Conservation (phyloP, 2,329 filamentous ascomycete species). For the Pezizomycotina sp. region DNA sequence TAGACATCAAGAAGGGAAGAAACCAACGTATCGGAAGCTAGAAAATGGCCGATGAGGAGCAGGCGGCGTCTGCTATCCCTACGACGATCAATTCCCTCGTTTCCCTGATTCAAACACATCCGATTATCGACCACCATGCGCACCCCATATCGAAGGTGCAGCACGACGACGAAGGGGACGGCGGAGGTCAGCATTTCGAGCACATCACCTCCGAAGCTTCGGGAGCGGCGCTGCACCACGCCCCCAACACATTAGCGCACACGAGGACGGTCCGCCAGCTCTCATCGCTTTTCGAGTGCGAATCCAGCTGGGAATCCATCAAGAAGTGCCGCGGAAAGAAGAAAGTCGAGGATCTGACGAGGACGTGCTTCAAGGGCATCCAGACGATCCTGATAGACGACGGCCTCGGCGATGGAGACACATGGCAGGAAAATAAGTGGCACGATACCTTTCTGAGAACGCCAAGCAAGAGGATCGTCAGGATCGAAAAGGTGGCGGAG, state of each 20-base stretch:
- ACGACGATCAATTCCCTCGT: no score
- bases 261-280: conserved; percentile 55
- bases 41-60: no score
- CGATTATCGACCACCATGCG: conserved; percentile 58
- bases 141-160: conserved; percentile 47
- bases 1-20: no score
- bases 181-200: conserved; percentile 30
- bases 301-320: conserved; percentile 39
- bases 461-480: conserved; percentile 52
- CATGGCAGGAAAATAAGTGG: conserved; percentile 44
- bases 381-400: conserved; percentile 15
- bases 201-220: conserved; percentile 57
- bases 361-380: conserved; percentile 40
- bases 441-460: conserved; percentile 38
- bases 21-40: no score
- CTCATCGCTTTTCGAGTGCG: conserved; percentile 1
- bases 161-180: conserved; percentile 21
- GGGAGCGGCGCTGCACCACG: conserved; percentile 48
- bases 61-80: no score
- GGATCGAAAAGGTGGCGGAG: conserved; percentile 58
- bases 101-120: conserved; percentile 39
- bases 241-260: conserved; percentile 48
- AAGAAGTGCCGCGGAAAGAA: conserved; percentile 29
- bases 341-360: conserved; percentile 42
- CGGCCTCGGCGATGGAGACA: conserved; percentile 24